Evolutionary conservation across 192 early-diverging fungal species (phyloP).

Genomic region (Backusella westeae): DNA sequence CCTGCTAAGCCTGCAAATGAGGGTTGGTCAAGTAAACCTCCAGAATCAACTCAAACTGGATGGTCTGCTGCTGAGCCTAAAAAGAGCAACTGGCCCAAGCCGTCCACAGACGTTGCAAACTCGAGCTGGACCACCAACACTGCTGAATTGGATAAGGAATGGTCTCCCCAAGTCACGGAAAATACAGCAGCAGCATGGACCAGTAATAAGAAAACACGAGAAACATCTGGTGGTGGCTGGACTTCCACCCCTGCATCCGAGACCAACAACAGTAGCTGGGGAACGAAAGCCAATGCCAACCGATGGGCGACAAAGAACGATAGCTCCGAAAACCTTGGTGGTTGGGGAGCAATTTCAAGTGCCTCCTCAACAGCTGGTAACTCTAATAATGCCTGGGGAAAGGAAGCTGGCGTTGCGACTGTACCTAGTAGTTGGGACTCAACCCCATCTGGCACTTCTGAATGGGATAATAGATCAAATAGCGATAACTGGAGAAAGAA

Average conservation of each 20-base stretch:
- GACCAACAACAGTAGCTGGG: slow-evolving; percentile 4
- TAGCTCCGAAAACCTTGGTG: not conserved
- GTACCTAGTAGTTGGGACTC: not conserved
- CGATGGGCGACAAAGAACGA: not conserved
- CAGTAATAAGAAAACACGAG: not conserved
- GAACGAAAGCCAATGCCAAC: not conserved
- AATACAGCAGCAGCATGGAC: not conserved
- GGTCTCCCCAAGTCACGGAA: not conserved
- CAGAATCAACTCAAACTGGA: not conserved
- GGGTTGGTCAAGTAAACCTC: not conserved
- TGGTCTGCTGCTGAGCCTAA: not conserved
- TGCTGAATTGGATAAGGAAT: not conserved
- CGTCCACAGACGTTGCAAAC: not conserved
- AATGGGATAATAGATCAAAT: not conserved
- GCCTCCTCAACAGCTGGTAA: not conserved
- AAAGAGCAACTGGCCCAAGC: not conserved
- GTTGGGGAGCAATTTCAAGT: not conserved
- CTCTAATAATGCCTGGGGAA: not conserved
- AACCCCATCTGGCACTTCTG: not conserved
- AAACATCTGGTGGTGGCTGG: not conserved
- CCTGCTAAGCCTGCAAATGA: not conserved
- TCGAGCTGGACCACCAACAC: not conserved
- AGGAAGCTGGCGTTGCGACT: not conserved
- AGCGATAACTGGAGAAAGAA: slow-evolving; percentile 2
- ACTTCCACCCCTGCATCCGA: not conserved